Conservation (phyloP, 345 rosid genomes). For the Pseudoturritis turrita region DNA sequence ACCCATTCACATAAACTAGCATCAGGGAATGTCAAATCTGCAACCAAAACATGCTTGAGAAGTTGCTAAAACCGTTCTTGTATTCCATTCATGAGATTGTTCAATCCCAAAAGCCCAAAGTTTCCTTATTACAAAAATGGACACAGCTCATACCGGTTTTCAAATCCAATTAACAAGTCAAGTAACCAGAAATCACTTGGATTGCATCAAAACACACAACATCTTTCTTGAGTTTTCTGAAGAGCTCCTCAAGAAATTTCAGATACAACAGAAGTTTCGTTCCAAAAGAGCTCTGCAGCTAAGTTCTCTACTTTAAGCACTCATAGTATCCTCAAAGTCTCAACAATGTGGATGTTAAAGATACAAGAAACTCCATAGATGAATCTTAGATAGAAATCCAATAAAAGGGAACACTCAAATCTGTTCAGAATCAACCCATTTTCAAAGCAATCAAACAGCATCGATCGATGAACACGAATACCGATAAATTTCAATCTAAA, state of each 20-base stretch:
- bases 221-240: neutral
- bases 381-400: neutral
- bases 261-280: neutral
- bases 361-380: neutral
- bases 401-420: neutral
- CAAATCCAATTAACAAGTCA: slow-evolving; percentile 3
- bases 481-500: neutral
- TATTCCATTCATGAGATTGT: neutral
- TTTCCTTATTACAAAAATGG: neutral
- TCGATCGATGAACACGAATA: neutral
- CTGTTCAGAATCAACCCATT: neutral
- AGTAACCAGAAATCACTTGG: neutral
- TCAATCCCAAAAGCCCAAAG: neutral
- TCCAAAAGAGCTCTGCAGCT: neutral
- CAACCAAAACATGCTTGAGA: neutral
- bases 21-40: slow-evolving; percentile 25
- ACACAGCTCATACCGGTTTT: neutral
- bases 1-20: slow-evolving; percentile 25
- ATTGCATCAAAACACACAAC: neutral
- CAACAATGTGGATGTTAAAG: neutral
- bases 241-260: neutral
- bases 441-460: neutral
- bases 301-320: neutral
- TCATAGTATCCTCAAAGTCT: neutral
- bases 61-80: neutral